phyloP scores from a whole-genome alignment of 208 protist genomes.

The Crithidia acanthocephali region DNA sequence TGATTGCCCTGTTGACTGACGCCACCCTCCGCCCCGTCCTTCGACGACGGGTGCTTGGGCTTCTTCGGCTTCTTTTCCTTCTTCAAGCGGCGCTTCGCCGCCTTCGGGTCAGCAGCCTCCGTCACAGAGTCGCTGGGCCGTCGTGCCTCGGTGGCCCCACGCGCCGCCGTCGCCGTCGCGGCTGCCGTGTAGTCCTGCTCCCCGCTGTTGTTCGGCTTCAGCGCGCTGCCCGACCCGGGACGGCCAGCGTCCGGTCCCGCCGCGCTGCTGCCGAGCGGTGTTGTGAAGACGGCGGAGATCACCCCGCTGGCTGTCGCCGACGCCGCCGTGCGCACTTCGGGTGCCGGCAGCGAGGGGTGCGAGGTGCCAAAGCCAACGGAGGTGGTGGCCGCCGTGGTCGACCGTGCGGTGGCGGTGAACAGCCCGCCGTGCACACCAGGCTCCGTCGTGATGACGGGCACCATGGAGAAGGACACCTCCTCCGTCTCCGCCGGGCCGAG shows the following conservation, averaged over 20 bases:
- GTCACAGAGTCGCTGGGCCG: slow-evolving; percentile 18
- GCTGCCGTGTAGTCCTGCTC: slow-evolving; percentile 2
- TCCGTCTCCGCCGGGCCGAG: slow-evolving; percentile 6
- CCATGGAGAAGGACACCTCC: slow-evolving; percentile 20
- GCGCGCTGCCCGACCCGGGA: slow-evolving; percentile 2
- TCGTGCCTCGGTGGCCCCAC: slow-evolving; percentile 17
- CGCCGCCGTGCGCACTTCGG: not conserved
- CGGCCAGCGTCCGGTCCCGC: not conserved
- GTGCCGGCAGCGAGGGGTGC: slow-evolving; percentile 2
- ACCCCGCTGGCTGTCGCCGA: slow-evolving; percentile 9
- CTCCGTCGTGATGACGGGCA: slow-evolving; percentile 14
- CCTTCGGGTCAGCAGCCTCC: slow-evolving; percentile 27
- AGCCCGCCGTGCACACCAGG: not conserved
- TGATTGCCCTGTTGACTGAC: not conserved
- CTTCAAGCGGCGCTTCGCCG: slow-evolving; percentile 41
- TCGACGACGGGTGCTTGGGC: not conserved
- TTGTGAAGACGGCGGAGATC: not conserved
- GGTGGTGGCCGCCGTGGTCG: not conserved
- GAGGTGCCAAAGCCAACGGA: not conserved
- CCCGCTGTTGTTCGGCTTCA: slow-evolving; percentile 7
- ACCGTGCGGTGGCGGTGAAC: not conserved
- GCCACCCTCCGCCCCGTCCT: not conserved
- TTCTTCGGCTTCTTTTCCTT: slow-evolving; percentile 22
- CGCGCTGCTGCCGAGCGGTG: not conserved
- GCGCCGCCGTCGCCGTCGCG: slow-evolving; percentile 16